These are phyloP conservation scores for Trichoderma oligosporum DNA, from an alignment of 2,329 filamentous ascomycete genomes.

Conservation along the genomic window DNA sequence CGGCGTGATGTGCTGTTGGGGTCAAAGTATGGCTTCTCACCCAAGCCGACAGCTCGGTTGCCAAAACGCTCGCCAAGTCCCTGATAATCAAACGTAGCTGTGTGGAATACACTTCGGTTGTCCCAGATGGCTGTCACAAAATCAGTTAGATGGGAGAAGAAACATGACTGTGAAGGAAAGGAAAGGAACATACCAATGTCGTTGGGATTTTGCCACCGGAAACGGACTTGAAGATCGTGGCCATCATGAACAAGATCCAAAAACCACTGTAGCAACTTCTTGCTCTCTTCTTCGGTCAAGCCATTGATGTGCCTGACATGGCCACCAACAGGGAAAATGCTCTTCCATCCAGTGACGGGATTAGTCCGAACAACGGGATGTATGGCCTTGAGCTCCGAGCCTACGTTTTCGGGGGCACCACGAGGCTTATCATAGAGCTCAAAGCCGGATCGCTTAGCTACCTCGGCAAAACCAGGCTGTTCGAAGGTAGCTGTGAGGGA, in stretches of 20 bases:
- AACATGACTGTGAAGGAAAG: background rate
- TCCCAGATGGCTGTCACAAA: constrained; percentile 50
- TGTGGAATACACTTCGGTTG: constrained; percentile 54
- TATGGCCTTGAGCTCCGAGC: constrained; percentile 44
- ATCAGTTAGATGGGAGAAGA: background rate
- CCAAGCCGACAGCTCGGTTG: constrained; percentile 49
- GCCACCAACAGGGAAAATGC: constrained; percentile 49
- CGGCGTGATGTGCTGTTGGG: constrained; percentile 35
- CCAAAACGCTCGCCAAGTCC: constrained; percentile 46
- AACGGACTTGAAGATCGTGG: constrained; percentile 53
- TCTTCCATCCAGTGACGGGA: constrained; percentile 57
- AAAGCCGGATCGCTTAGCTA: constrained; percentile 44
- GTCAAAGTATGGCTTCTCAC: constrained; percentile 53
- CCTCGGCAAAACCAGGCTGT: constrained; percentile 47
- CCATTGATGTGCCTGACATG: constrained; percentile 51
- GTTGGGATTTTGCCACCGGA: constrained; percentile 42
- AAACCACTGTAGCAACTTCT: constrained; percentile 50
- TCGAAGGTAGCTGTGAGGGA: constrained; percentile 53
- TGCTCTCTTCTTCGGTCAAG: constrained; percentile 45
- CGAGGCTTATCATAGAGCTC: constrained; percentile 43
- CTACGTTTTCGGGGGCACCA: constrained; percentile 50
- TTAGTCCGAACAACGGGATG: constrained; percentile 57
- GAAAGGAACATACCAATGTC: constrained; percentile 35
- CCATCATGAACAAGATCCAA: constrained; percentile 49
- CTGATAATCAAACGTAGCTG: constrained; percentile 51